These are phyloP conservation scores for Takashimella koratensis DNA, from an alignment of 1,284 basidiomycete species.

Conservation along the genomic window DNA sequence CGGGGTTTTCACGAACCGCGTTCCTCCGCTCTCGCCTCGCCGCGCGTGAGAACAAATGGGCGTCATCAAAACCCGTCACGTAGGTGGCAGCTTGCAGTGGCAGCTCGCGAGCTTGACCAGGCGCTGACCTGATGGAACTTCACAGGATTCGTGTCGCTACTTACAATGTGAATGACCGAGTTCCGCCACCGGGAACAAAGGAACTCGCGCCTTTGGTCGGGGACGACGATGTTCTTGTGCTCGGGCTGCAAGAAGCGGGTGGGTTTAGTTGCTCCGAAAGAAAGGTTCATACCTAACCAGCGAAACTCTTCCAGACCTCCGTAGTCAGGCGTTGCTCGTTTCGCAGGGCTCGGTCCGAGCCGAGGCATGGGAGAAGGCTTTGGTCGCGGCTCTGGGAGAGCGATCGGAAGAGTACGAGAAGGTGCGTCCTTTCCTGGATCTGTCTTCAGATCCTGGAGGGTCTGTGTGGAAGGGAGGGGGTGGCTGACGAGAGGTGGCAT, in stretches of 20 bases:
- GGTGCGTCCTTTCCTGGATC: slow-evolving; percentile 9
- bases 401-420: slow-evolving; percentile 40
- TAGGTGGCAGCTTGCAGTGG: slow-evolving; percentile 1
- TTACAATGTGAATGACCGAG: slow-evolving; percentile 45
- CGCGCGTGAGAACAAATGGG: slow-evolving; percentile 29
- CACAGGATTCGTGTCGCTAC: slow-evolving; percentile 36
- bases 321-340: slow-evolving; percentile 35
- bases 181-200: slow-evolving; percentile 37
- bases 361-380: slow-evolving; percentile 54
- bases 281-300: no score
- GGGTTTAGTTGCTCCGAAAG: no score
- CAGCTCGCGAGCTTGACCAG: background rate
- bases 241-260: slow-evolving; percentile 45
- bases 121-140: background rate
- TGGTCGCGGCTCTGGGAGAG: slow-evolving; percentile 54
- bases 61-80: slow-evolving; percentile 14
- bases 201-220: slow-evolving; percentile 36
- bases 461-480: background rate
- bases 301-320: slow-evolving; percentile 34
- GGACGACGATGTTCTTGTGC: slow-evolving; percentile 39
- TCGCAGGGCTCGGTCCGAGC: slow-evolving; percentile 50
- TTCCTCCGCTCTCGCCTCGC: slow-evolving; percentile 37
- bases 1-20: slow-evolving; percentile 25
- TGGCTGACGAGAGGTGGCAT: slow-evolving; percentile 5
- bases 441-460: background rate